A percentile compares a stretch with the other conserved stretches of the same genome.
Evolutionary conservation across 345 rosid genomes (phyloP).

Genomic region (Salix arbutifolia): DNA sequence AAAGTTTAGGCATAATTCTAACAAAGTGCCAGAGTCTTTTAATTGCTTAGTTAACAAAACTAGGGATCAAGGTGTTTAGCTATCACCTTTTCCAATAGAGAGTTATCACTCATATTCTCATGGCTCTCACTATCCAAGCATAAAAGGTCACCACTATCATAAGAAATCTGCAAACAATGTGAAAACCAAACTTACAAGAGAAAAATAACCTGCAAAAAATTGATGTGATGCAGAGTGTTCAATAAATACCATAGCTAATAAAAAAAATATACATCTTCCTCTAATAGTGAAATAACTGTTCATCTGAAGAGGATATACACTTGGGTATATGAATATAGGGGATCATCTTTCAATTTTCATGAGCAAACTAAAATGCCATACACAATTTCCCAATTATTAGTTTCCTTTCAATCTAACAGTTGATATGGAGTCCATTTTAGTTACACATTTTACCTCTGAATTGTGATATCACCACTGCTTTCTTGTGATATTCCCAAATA

Average conservation of each 20-base stretch:
- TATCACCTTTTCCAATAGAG: constrained; percentile 40
- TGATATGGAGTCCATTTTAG: too few species aligned
- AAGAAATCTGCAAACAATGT: constrained; percentile 38
- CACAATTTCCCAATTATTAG: too few species aligned
- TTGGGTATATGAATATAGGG: too few species aligned
- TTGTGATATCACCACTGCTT: too few species aligned
- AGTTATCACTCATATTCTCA: constrained; percentile 40
- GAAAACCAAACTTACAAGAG: not conserved
- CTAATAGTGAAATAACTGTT: not conserved
- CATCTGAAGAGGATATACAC: not conserved
- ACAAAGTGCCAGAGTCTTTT: not conserved
- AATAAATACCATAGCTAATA: not conserved
- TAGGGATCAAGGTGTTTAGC: constrained; percentile 5
- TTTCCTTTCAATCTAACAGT: too few species aligned
- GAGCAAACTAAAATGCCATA: too few species aligned
- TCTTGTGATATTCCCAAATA: too few species aligned
- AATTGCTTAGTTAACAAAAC: not conserved
- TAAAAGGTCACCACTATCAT: constrained; percentile 45
- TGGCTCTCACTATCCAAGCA: constrained; percentile 49
- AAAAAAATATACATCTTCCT: not conserved
- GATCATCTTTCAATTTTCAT: too few species aligned
- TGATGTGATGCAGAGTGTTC: not conserved
- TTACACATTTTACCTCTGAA: too few species aligned
- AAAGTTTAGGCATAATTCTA: not conserved
- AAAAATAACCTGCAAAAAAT: not conserved